These are phyloP conservation scores for Tylopilus plumbeoviolaceoides DNA, from an alignment of 768 basidiomycete species.

Conservation along the genomic window DNA sequence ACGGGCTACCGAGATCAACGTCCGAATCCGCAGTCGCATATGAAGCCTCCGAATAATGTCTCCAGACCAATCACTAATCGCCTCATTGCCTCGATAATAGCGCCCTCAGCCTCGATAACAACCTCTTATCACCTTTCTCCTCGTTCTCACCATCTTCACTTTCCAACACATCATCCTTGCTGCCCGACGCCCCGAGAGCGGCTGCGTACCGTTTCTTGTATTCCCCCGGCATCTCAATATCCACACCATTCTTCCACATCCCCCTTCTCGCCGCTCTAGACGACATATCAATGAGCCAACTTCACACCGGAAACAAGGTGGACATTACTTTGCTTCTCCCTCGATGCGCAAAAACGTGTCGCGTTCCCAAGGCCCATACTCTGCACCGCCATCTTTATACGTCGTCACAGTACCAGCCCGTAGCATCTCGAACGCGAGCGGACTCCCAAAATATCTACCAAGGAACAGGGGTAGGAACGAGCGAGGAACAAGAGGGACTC, in stretches of 20 bases:
- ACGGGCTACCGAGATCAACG: neutral
- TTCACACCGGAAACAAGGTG: neutral
- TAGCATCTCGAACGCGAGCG: constrained; percentile 70
- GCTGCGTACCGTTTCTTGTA: constrained; percentile 68
- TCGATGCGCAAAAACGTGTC: constrained; percentile 61
- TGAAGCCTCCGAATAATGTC: too few relatives aligned
- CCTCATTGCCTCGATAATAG: constrained; percentile 5
- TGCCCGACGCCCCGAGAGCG: constrained; percentile 7
- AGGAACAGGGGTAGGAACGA: constrained; percentile 50
- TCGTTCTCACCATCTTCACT: neutral
- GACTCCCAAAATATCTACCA: constrained; percentile 36
- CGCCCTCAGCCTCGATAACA: constrained; percentile 6
- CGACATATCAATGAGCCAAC: neutral
- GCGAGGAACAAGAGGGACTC: constrained; percentile 51
- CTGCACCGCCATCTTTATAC: constrained; percentile 76
- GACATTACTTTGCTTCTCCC: constrained; percentile 57
- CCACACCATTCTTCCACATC: constrained; percentile 63
- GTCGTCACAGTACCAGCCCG: constrained; percentile 70
- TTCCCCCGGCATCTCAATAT: constrained; percentile 67
- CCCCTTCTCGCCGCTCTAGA: constrained; percentile 58
- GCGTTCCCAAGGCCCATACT: constrained; percentile 69
- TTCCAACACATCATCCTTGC: neutral
- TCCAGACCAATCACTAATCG: neutral
- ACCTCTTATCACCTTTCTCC: neutral
- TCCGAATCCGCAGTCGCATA: neutral